These are phyloP conservation scores for Myxozyma nipponensis DNA, from an alignment of 805 yeast genomes.

Conservation along the genomic window DNA sequence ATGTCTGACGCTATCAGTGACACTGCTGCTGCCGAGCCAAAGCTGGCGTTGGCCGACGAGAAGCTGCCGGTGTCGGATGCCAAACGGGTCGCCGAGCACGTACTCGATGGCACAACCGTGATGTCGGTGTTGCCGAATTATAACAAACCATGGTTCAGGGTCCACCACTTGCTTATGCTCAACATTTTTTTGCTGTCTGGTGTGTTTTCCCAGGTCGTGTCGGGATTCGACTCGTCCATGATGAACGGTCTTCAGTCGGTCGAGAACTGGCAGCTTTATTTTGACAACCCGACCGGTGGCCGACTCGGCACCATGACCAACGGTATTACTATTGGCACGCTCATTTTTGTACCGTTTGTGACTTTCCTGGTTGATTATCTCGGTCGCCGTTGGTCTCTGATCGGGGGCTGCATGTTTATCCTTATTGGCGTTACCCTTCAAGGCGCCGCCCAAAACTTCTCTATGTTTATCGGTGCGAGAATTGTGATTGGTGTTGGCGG, in stretches of 20 bases:
- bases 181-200: slow-evolving; percentile 41
- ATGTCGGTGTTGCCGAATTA: slow-evolving; percentile 43
- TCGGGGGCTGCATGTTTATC: slow-evolving; percentile 10
- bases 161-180: slow-evolving; percentile 29
- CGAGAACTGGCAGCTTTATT: slow-evolving; percentile 40
- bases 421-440: slow-evolving; percentile 19
- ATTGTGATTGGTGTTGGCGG: slow-evolving; percentile 22
- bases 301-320: slow-evolving; percentile 36
- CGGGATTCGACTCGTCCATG: slow-evolving; percentile 49
- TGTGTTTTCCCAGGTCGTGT: slow-evolving; percentile 47
- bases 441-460: slow-evolving; percentile 2
- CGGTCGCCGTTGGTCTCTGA: slow-evolving; percentile 43
- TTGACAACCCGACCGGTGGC: slow-evolving; percentile 41
- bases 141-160: slow-evolving; percentile 43
- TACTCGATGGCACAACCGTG: slow-evolving; percentile 41
- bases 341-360: too few species aligned
- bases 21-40: too few species aligned
- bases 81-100: slow-evolving; percentile 47
- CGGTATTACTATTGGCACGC: slow-evolving; percentile 27
- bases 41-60: too few species aligned
- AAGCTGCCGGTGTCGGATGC: not conserved
- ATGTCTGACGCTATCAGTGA: too few species aligned
- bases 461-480: slow-evolving; percentile 23
- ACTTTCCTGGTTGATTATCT: too few species aligned
- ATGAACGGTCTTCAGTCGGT: slow-evolving; percentile 51